Evolutionary conservation across 2,329 filamentous ascomycete genomes (phyloP), one percentile per base, ranked within the genome.

Genomic region (Plenodomus tracheiphilus): DNA sequence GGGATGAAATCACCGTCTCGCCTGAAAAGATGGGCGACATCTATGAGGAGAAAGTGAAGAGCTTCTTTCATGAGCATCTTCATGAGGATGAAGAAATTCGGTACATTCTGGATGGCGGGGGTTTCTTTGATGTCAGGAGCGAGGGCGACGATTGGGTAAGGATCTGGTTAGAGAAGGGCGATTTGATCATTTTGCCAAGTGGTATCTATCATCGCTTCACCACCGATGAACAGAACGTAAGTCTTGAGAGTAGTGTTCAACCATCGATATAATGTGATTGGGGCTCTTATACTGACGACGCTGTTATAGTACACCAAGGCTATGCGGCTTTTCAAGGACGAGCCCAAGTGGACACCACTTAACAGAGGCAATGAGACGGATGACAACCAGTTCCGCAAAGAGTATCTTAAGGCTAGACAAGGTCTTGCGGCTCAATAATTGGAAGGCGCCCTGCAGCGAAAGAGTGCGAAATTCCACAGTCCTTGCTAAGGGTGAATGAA

Each of bases 41-140:
- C 38, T 99, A 97, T 77, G 93, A 99, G 75, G 84, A 88, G 56
- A 97, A 97, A 75, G 91, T 99, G 55, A 92, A 91, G 77, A 84
- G 76, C 59, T 99, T 99, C 79, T 99, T 97, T 78, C 73, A 88
- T 64, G 94, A 99, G 80, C 94, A 99, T 73, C 74, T 99, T 64
- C 94, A 99, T 71, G 94, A 99, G 77, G 94, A 99, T 62, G 94
- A 99, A 77, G 94, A 99, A 81, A 99, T 99, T 59, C 81, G 94
- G 40, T 99, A 97, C 68, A 92, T 99, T 59, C 80, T 91, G 25
- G 92, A 87, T 53, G 94, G 94, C 0, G 82, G 84, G 46, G 94
- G 94, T 0, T 99, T 88, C 73, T 99, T 99, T 70, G 94, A 99
- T 74, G 92, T 99, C 2, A 80, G 94, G 41, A 87, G 85, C 66